Conservation (phyloP, 805 yeast species). For the Myxozyma mucilagina region DNA sequence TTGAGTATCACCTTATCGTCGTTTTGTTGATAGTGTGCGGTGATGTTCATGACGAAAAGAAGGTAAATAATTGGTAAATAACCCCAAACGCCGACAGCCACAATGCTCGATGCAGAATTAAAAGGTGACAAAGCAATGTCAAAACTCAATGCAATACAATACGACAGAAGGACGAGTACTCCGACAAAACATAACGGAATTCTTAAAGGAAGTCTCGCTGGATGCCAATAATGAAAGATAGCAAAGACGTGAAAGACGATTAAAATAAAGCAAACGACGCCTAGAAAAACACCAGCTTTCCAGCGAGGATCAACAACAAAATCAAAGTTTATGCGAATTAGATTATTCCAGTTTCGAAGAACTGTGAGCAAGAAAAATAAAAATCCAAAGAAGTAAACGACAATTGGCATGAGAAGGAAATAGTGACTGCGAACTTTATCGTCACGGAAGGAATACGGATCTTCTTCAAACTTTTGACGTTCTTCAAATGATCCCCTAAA, state of each 20-base stretch:
- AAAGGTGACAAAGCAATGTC: slow-evolving; percentile 32
- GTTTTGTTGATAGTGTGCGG: slow-evolving; percentile 32
- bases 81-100: slow-evolving; percentile 33
- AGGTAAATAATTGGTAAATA: slow-evolving; percentile 35
- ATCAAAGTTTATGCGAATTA: slow-evolving; percentile 9
- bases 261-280: slow-evolving; percentile 31
- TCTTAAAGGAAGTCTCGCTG: slow-evolving; percentile 26
- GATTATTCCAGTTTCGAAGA: slow-evolving; percentile 35
- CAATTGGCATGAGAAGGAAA: slow-evolving; percentile 34
- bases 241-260: slow-evolving; percentile 28
- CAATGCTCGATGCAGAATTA: slow-evolving; percentile 30
- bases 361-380: slow-evolving; percentile 36
- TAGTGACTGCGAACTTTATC: slow-evolving; percentile 32
- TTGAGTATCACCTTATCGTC: slow-evolving; percentile 35
- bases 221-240: slow-evolving; percentile 32
- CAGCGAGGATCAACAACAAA: slow-evolving; percentile 33
- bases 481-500: slow-evolving; percentile 36
- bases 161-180: slow-evolving; percentile 25
- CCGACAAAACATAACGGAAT: slow-evolving; percentile 25
- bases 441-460: slow-evolving; percentile 33
- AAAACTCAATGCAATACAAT: slow-evolving; percentile 28
- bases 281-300: slow-evolving; percentile 36
- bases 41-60: slow-evolving; percentile 32
- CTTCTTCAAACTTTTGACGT: slow-evolving; percentile 34
- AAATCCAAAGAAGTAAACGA: slow-evolving; percentile 34